A percentile compares a stretch with the other conserved stretches of the same genome.
Conservation (phyloP, 306 rosid species). For the Acacia crassicarpa region DNA sequence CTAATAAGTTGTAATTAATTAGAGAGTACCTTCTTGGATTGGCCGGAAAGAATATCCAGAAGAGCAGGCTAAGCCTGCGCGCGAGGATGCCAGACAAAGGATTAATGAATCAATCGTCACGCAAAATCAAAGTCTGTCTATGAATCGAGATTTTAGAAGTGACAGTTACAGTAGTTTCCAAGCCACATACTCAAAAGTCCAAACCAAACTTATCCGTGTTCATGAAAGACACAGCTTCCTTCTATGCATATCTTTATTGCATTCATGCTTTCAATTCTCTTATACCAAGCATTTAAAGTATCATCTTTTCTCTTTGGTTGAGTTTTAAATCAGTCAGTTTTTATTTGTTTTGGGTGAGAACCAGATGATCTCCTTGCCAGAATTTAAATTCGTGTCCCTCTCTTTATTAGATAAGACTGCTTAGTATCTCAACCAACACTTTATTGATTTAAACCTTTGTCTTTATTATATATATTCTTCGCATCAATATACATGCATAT, state of each 20-base stretch:
- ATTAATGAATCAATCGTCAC: constrained; percentile 15
- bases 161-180: neutral
- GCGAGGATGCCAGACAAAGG: neutral
- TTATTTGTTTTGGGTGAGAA: no score
- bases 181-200: neutral
- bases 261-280: neutral
- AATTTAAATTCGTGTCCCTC: no score
- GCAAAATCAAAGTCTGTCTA: constrained; percentile 15
- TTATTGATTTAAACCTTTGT: no score
- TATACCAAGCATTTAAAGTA: neutral
- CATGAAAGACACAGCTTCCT: neutral
- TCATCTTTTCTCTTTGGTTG: neutral
- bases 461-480: no score
- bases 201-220: neutral
- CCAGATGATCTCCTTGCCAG: no score
- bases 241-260: neutral
- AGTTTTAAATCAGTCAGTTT: neutral
- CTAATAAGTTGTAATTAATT: neutral
- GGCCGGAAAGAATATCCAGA: neutral
- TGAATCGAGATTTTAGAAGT: neutral
- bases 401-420: no score
- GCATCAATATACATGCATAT: no score
- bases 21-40: neutral
- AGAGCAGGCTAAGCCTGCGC: neutral
- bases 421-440: no score